A percentile compares a stretch with the other conserved stretches of the same genome.
Conservation (phyloP, 2,329 filamentous ascomycete species). For the Ceratocystis smalleyi region DNA sequence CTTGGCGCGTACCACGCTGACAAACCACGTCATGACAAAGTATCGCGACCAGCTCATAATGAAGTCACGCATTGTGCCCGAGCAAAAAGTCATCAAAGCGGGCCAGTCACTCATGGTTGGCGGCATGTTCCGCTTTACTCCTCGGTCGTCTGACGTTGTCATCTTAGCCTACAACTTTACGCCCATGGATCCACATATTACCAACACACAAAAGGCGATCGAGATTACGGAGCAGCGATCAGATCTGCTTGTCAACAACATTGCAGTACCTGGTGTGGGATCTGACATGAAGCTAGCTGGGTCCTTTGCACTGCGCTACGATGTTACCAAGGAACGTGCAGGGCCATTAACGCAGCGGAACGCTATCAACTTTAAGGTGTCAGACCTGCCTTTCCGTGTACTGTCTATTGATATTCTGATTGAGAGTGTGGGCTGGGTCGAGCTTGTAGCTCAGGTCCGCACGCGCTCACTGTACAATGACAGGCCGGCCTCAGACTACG, state of each 20-base stretch:
- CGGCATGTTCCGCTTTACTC: conserved; percentile 76
- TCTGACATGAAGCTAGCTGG: conserved; percentile 54
- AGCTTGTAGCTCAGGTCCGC: conserved; percentile 69
- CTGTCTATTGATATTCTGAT: conserved; percentile 72
- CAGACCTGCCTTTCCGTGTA: conserved; percentile 62
- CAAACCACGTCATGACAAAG: conserved; percentile 51
- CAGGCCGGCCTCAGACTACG: conserved; percentile 19
- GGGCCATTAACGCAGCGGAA: conserved; percentile 53
- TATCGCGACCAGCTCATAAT: conserved; percentile 58
- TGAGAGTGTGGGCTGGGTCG: conserved; percentile 87
- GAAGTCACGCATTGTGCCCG: conserved; percentile 56
- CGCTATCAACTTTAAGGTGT: conserved; percentile 47
- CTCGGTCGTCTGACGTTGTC: conserved; percentile 43
- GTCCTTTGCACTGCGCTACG: conserved; percentile 56
- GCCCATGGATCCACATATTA: conserved; percentile 60
- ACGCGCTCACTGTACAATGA: conserved; percentile 32
- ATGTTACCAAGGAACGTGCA: conserved; percentile 67
- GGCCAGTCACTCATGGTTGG: conserved; percentile 71
- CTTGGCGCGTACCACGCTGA: conserved; percentile 57
- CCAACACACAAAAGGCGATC: conserved; percentile 63
- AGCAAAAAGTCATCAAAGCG: conserved; percentile 56
- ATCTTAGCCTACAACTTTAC: conserved; percentile 80
- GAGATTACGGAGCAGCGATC: conserved; percentile 52
- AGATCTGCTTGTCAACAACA: conserved; percentile 43
- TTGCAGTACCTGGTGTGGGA: conserved; percentile 43